Evolutionary conservation across 1,284 basidiomycete species (phyloP).

Genomic region (Neolentinus lepideus): DNA sequence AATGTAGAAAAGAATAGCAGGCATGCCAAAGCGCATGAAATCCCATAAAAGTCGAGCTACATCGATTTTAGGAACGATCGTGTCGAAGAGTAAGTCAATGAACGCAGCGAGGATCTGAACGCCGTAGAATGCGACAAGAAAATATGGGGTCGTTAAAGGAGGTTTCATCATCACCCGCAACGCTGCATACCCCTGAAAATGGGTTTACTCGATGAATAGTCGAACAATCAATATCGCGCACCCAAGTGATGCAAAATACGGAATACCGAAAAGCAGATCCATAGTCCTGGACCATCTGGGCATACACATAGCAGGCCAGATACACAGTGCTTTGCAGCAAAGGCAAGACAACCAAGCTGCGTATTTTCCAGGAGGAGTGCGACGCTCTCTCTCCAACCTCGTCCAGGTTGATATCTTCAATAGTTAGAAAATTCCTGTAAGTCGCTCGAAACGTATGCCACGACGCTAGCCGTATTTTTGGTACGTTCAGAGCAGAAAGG

Average conservation of each 20-base stretch:
- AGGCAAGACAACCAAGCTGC: neutral
- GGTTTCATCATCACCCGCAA: conserved; percentile 31
- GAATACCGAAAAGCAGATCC: conserved; percentile 16
- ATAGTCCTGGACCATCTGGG: conserved; percentile 8
- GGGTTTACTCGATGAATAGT: neutral
- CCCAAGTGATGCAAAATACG: conserved; percentile 33
- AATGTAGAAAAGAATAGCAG: conserved; percentile 36
- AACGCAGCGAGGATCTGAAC: conserved; percentile 26
- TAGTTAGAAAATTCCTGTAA: conserved; percentile 1
- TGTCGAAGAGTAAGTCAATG: conserved; percentile 23
- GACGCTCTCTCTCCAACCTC: neutral
- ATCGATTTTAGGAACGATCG: neutral
- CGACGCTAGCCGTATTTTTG: neutral
- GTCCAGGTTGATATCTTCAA: neutral
- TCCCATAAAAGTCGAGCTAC: conserved; percentile 18
- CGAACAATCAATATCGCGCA: conserved; percentile 17
- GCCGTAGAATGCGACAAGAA: conserved; percentile 38
- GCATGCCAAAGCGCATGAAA: conserved; percentile 24
- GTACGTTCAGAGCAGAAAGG: neutral
- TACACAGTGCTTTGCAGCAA: neutral
- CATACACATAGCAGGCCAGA: neutral
- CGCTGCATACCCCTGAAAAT: conserved; percentile 35
- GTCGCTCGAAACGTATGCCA: neutral
- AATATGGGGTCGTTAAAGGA: conserved; percentile 44
- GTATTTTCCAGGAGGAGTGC: neutral